Evolutionary conservation across 1,139 yeast species (phyloP).

Genomic region (Lodderomyces theae): DNA sequence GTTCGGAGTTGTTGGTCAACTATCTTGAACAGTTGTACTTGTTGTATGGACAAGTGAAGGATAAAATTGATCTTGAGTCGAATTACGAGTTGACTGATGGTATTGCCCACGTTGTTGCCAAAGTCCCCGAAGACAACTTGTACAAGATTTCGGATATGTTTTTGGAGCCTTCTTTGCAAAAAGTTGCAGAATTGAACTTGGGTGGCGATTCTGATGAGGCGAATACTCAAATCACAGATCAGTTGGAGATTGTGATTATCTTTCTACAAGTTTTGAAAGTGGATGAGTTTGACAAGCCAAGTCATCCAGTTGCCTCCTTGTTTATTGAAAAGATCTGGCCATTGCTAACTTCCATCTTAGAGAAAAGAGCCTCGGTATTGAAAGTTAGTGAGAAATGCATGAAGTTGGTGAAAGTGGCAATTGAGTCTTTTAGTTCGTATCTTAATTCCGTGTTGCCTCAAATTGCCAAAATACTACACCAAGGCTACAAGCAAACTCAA

Average conservation of each 20-base stretch:
- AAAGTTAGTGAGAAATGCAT: slow-evolving; percentile 72
- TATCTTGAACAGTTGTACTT: slow-evolving; percentile 75
- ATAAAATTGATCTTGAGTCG: slow-evolving; percentile 62
- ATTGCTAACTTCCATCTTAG: slow-evolving; percentile 46
- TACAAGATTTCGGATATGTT: slow-evolving; percentile 49
- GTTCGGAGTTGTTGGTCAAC: slow-evolving; percentile 63
- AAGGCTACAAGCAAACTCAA: slow-evolving; percentile 66
- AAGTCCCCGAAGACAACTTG: slow-evolving; percentile 40
- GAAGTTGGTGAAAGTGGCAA: slow-evolving; percentile 63
- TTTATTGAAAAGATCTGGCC: slow-evolving; percentile 61
- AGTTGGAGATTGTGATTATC: slow-evolving; percentile 71
- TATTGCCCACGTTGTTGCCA: slow-evolving; percentile 74
- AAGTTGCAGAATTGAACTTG: slow-evolving; percentile 34
- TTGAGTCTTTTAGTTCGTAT: slow-evolving; percentile 68
- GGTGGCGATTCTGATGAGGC: slow-evolving; percentile 13
- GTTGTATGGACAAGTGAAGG: slow-evolving; percentile 65
- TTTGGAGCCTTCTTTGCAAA: slow-evolving; percentile 62
- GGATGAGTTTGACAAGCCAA: slow-evolving; percentile 29
- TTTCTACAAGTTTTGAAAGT: slow-evolving; percentile 59
- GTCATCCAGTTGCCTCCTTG: slow-evolving; percentile 57
- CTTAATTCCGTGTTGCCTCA: slow-evolving; percentile 60
- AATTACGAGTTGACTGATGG: slow-evolving; percentile 86
- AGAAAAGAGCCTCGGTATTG: slow-evolving; percentile 52
- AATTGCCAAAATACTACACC: slow-evolving; percentile 60
- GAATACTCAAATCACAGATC: slow-evolving; percentile 61